Evolutionary conservation across 345 rosid genomes (phyloP).

Genomic region (Firmiana major): DNA sequence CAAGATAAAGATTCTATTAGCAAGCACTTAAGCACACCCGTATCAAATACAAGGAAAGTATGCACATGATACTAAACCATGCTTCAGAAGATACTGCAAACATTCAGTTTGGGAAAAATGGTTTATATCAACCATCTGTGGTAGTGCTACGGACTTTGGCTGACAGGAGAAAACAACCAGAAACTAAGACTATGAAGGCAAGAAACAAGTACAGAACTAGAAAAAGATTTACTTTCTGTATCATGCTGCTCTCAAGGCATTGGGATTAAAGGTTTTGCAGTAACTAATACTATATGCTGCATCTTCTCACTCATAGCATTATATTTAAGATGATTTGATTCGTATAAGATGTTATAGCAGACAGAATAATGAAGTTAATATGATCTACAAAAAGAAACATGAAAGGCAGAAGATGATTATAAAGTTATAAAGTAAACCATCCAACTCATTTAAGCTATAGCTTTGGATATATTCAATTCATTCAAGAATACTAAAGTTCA

Average conservation of each 20-base stretch:
- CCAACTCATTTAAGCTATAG: background rate
- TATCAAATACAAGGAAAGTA: background rate
- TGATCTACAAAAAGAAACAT: background rate
- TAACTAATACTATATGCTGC: background rate
- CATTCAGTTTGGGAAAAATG: background rate
- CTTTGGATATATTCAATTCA: background rate
- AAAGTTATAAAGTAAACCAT: background rate
- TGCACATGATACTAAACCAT: background rate
- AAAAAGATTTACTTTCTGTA: background rate
- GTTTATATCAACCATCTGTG: background rate
- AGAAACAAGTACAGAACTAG: background rate
- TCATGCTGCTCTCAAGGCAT: background rate
- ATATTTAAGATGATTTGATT: background rate
- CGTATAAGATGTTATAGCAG: background rate
- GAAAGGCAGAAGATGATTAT: background rate
- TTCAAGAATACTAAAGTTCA: background rate
- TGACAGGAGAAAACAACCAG: background rate
- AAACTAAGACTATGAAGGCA: constrained; percentile 2
- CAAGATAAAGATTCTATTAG: background rate
- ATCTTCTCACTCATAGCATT: background rate
- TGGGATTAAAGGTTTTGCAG: background rate
- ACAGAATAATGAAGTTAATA: background rate
- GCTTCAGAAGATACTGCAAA: background rate
- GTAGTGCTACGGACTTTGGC: background rate
- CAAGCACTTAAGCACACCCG: background rate